These are phyloP conservation scores for Aspergillus oerlinghausenensis DNA, from an alignment of 2,329 filamentous ascomycete species.

Conservation along the genomic window DNA sequence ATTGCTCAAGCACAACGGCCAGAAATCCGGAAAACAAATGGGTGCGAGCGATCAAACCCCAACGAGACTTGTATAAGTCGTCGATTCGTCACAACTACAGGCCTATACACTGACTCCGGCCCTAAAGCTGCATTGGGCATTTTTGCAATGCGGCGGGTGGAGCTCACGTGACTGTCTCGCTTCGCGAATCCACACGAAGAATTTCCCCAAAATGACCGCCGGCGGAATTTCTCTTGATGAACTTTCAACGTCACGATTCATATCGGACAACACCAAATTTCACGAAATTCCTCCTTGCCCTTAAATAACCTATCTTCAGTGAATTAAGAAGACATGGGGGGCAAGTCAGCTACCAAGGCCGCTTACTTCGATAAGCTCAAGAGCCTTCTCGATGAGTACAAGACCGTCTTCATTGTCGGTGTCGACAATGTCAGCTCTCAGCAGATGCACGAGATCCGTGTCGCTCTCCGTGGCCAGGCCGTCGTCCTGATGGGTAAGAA, in stretches of 20 bases:
- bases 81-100: not conserved
- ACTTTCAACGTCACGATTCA: slow-evolving; percentile 21
- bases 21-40: not conserved
- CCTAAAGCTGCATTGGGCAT: not conserved
- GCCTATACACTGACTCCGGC: not conserved
- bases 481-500: slow-evolving; percentile 99
- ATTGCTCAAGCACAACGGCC: not conserved
- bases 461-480: slow-evolving; percentile 81
- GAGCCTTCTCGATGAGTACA: slow-evolving; percentile 91
- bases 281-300: slow-evolving; percentile 61
- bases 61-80: not conserved
- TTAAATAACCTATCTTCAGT: slow-evolving; percentile 98
- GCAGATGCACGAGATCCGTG: slow-evolving; percentile 99
- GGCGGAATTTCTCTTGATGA: slow-evolving; percentile 11
- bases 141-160: slow-evolving; percentile 4
- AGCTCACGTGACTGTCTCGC: slow-evolving; percentile 31
- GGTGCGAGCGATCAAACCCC: not conserved
- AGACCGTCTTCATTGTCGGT: slow-evolving; percentile 93
- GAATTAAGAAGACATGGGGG: slow-evolving; percentile 95
- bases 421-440: slow-evolving; percentile 99
- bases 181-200: slow-evolving; percentile 38
- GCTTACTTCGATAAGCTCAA: slow-evolving; percentile 99
- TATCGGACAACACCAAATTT: slow-evolving; percentile 23
- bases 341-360: slow-evolving; percentile 90
- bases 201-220: slow-evolving; percentile 22